These are phyloP conservation scores for Mycena sp. DNA, from an alignment of 1,284 basidiomycete genomes.

Conservation along the genomic window DNA sequence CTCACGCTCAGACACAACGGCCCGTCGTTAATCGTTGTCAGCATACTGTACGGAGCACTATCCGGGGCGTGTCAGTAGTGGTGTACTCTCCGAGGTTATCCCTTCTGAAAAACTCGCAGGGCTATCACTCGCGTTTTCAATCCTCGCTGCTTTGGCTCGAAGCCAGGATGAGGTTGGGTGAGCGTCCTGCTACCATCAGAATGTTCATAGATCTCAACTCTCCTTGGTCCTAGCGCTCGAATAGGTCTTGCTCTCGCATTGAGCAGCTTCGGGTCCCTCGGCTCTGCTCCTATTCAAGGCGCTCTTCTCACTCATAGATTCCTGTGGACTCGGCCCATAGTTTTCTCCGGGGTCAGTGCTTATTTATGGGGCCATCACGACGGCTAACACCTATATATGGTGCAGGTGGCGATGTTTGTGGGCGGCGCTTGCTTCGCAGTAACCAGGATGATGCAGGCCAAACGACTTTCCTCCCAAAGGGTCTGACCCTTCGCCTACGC, in stretches of 20 bases:
- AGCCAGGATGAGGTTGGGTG: slow-evolving; percentile 19
- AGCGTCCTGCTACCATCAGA: background rate
- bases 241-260: slow-evolving; percentile 16
- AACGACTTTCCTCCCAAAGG: slow-evolving; percentile 7
- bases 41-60: slow-evolving; percentile 9
- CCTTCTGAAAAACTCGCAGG: background rate
- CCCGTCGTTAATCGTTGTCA: slow-evolving; percentile 20
- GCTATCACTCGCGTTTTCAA: slow-evolving; percentile 17
- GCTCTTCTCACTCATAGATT: slow-evolving; percentile 10
- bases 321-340: slow-evolving; percentile 14
- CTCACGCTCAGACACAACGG: slow-evolving; percentile 4
- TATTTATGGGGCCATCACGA: background rate
- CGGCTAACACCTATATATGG: background rate
- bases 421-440: slow-evolving; percentile 14
- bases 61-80: slow-evolving; percentile 16
- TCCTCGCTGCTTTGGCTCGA: slow-evolving; percentile 7
- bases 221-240: slow-evolving; percentile 4
- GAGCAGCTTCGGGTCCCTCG: slow-evolving; percentile 13
- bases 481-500: background rate
- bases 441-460: slow-evolving; percentile 18
- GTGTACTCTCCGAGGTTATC: background rate
- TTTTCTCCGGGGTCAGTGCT: slow-evolving; percentile 18
- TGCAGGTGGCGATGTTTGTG: slow-evolving; percentile 15
- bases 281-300: slow-evolving; percentile 19
- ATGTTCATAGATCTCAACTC: background rate